Conservation (phyloP, 129 eudicot genomes). For the Flaveria sonorensis region DNA sequence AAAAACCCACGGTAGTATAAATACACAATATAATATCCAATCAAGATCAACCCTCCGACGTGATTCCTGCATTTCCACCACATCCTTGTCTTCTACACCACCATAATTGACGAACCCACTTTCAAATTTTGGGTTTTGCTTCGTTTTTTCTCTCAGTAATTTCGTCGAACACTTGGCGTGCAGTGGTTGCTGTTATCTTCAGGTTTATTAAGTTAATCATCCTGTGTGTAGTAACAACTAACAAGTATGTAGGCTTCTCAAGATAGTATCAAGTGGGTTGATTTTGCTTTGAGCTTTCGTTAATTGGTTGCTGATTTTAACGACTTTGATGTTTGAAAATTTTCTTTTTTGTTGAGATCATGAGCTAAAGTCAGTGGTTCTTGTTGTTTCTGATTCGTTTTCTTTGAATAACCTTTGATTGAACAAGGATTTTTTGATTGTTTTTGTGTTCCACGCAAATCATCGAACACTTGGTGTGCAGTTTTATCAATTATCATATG, state of each 20-base stretch:
- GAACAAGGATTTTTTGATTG: not conserved
- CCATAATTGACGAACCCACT: constrained; percentile 18
- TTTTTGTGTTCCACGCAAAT: not conserved
- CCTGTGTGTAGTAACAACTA: too few relatives aligned
- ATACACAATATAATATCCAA: constrained; percentile 1
- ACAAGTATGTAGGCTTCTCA: too few relatives aligned
- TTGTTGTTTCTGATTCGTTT: constrained; percentile 4
- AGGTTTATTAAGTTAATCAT: too few relatives aligned
- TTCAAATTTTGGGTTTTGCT: not conserved
- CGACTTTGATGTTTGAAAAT: constrained; percentile 24
- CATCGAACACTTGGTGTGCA: constrained; percentile 4
- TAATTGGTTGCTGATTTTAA: constrained; percentile 19
- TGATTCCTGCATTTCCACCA: constrained; percentile 30
- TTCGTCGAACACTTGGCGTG: constrained; percentile 30
- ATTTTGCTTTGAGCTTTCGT: constrained; percentile 32
- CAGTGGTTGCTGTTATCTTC: not conserved
- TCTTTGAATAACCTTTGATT: constrained; percentile 5
- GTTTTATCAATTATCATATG: not conserved
- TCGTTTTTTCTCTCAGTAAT: constrained; percentile 16
- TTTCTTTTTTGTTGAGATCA: constrained; percentile 4
- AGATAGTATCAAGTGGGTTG: not conserved
- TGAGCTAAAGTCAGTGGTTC: constrained; percentile 9
- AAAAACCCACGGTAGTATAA: constrained; percentile 25
- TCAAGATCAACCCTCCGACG: constrained; percentile 16
- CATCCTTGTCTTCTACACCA: not conserved